phyloP scores from a whole-genome alignment of 2,329 filamentous ascomycete species.

The Ophiostoma tasmaniense region DNA sequence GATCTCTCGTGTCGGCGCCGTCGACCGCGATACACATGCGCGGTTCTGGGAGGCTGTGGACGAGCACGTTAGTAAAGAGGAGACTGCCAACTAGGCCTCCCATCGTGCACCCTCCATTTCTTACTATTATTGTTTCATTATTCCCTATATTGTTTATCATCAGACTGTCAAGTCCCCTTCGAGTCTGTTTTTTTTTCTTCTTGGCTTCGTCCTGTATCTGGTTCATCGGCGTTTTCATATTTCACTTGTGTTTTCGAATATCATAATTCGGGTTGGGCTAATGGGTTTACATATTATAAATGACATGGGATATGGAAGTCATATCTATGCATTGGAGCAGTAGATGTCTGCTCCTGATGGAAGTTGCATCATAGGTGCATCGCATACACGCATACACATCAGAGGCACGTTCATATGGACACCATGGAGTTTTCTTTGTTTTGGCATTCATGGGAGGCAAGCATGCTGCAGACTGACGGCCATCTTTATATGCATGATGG shows the following conservation, averaged over 20 bases:
- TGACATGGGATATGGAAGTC: neutral
- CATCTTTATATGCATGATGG: neutral
- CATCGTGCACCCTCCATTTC: neutral
- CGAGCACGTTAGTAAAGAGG: neutral
- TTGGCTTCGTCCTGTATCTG: neutral
- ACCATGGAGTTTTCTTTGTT: neutral
- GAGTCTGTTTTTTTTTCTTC: neutral
- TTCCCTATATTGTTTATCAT: neutral
- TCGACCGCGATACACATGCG: constrained; percentile 61
- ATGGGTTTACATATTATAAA: neutral
- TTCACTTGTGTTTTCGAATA: neutral
- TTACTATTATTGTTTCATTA: neutral
- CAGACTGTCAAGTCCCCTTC: neutral
- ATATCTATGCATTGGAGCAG: neutral
- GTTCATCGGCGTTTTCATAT: neutral
- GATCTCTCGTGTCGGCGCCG: constrained; percentile 53
- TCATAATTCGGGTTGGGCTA: neutral
- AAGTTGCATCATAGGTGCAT: neutral
- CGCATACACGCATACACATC: neutral
- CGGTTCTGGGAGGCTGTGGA: constrained; percentile 61
- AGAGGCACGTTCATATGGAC: neutral
- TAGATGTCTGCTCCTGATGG: neutral
- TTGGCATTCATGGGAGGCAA: neutral
- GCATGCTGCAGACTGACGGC: neutral
- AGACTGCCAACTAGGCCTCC: neutral